These are phyloP conservation scores for Stachybotrys chartarum DNA, from an alignment of 2,329 filamentous ascomycete species.

Conservation along the genomic window DNA sequence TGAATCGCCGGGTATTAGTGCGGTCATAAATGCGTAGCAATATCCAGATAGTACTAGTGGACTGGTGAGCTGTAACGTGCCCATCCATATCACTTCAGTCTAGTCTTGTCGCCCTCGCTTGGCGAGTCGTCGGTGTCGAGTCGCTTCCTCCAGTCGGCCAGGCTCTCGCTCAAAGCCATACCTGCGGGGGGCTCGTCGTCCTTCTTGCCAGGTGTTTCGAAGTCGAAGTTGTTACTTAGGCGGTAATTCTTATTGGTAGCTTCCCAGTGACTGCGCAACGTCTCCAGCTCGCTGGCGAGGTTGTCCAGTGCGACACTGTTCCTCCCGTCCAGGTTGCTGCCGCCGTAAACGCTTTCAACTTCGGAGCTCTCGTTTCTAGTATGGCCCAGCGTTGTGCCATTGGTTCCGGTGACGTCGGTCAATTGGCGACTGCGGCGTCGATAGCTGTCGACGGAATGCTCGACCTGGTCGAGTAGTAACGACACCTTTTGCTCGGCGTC, in stretches of 20 bases:
- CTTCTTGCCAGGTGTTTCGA: slow-evolving; percentile 50
- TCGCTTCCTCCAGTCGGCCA: slow-evolving; percentile 74
- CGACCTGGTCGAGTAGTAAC: slow-evolving; percentile 88
- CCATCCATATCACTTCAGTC: neutral
- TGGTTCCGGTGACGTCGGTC: slow-evolving; percentile 32
- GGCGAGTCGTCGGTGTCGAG: slow-evolving; percentile 50
- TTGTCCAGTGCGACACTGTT: slow-evolving; percentile 74
- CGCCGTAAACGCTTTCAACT: slow-evolving; percentile 55
- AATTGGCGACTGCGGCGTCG: slow-evolving; percentile 64
- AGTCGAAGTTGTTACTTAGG: slow-evolving; percentile 82
- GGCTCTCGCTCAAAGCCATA: slow-evolving; percentile 57
- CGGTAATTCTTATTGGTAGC: slow-evolving; percentile 93
- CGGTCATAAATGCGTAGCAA: slow-evolving; percentile 20
- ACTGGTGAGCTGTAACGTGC: slow-evolving; percentile 10
- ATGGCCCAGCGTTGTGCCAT: slow-evolving; percentile 34
- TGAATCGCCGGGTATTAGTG: slow-evolving; percentile 22
- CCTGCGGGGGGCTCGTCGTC: slow-evolving; percentile 32
- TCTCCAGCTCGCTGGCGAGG: slow-evolving; percentile 86
- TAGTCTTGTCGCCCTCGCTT: slow-evolving; percentile 18
- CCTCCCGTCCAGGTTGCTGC: slow-evolving; percentile 39
- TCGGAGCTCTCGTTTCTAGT: slow-evolving; percentile 50
- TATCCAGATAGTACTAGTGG: slow-evolving; percentile 13
- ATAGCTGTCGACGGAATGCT: slow-evolving; percentile 89
- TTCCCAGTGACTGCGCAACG: slow-evolving; percentile 87
- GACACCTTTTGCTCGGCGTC: slow-evolving; percentile 93